Base-by-base conservation (phyloP, 1,139 yeast species). In the Kodamaea alishanica region DNA sequence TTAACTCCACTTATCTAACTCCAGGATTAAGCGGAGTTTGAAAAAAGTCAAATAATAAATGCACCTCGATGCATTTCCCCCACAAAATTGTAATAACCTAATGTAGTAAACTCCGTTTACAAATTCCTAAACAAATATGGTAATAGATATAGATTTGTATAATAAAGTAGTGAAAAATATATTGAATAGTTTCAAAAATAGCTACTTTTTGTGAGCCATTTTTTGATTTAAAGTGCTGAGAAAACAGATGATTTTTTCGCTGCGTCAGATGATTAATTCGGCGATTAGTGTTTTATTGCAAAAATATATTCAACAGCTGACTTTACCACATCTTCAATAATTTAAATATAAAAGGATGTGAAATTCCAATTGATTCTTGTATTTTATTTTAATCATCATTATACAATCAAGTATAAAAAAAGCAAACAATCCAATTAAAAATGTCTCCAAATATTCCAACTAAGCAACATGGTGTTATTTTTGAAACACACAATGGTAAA, bases 401-500 rank as follows among this genome's bases (percentile, higher is more conserved):
- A 28, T 25, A 29, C 31, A 36, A 30, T 22, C 30, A 11, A 7
- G 24, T 10, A 30, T 26, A 22, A 12, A 22, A 30, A 31, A 29
- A 9, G 12, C 25, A 24, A 34, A 27, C 30, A 29, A 33, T 22
- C 25, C n/a, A 24, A 30, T 20, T 28, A 24, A 40, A 15, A 30
- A 44, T 42, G 44, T 40, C 53, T 24, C 20, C 20, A 15, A 15
- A 15, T 15, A 66, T 81, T 47, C 89, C 90, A 57, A 64, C 66
- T 44, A 79, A 78, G 38, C 89, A 83, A 65, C 82, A 80, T 62
- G 94, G 83, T 36, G 81, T 84, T 43, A 67, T 84, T 51, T 84
- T 84, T 60, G 85, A 82, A 54, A 75, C 72, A 52, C 71, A 72
- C 65, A 81, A 83, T 44, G 90, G 90, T 50, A 77, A 78, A 29